Evolutionary conservation across 2,329 filamentous ascomycete species (phyloP), one percentile per base, ranked within the genome.

Genomic region (Sclerotinia glacialis): DNA sequence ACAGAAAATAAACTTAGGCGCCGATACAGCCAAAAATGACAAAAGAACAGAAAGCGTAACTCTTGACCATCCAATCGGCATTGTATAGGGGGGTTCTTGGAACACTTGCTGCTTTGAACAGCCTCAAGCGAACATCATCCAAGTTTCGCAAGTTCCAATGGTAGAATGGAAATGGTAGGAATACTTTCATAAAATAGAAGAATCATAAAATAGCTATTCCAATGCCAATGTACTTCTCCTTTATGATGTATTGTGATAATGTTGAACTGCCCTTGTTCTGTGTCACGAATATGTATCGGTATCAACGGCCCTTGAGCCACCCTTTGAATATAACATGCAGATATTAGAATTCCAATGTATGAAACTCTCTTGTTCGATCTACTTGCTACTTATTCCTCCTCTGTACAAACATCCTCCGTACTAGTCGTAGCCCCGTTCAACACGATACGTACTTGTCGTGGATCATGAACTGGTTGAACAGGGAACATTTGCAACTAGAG

Each of bases 61-160:
- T 42, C 37, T 54, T 23, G 65, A 62, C 71, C 47, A 71, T 71
- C 71, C 67, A 74, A 73, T 73, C 54, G 64, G 60, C 65, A 62
- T 59, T 50, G 28, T 42, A 49, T 56, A 65, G 26, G 56, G 26
- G 56, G 65, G 64, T 62, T 71, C 55, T 69, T 74, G 72, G 72
- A 76, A 74, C 74, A 71, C 70, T 69, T 69, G 71, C 71, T 71
- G 72, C 73, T 71, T 72, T 73, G 68, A 62, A 66, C 14, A 44
- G n/a, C 23, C 34, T 59, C 40, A 49, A 54, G 49, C 47, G 64
- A 67, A 44, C 26, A 31, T 52, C 34, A 64, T 50, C 44, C 21
- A 37, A 9, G 59, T 50, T 44, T 58, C 52, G 40, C 31, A 50
- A 42, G 37, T 14, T 59, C 21, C 50, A 59, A 54, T 23, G 40